Percentiles rank a stretch among this genome's conserved stretches.
Evolutionary conservation across 1,139 yeast species (phyloP).

Genomic region (Suhomyces yuchorum): DNA sequence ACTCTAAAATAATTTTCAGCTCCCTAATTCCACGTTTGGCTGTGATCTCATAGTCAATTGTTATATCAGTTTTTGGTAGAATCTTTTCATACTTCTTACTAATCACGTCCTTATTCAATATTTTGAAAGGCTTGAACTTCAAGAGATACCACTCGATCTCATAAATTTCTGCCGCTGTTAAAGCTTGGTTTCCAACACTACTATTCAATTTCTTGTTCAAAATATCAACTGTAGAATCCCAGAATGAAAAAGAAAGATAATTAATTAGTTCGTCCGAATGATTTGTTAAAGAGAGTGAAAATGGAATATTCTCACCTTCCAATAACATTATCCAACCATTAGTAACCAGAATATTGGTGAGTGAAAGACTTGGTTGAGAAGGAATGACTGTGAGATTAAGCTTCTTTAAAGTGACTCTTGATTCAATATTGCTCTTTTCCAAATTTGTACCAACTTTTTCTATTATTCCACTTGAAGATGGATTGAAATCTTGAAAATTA

Average conservation of each 20-base stretch:
- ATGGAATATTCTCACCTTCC: conserved; percentile 68
- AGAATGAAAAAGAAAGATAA: conserved; percentile 59
- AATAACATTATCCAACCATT: conserved; percentile 76
- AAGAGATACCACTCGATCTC: conserved; percentile 74
- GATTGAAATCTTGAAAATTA: not conserved
- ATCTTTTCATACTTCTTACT: conserved; percentile 37
- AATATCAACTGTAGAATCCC: conserved; percentile 75
- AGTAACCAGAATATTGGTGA: conserved; percentile 55
- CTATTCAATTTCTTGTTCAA: conserved; percentile 42
- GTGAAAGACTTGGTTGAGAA: conserved; percentile 65
- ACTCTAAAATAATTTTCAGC: conserved; percentile 67
- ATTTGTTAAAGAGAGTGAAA: conserved; percentile 58
- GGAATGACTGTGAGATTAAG: conserved; percentile 50
- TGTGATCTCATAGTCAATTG: conserved; percentile 58
- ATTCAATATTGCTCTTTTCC: conserved; percentile 18
- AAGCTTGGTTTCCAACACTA: conserved; percentile 30
- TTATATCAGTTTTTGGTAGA: conserved; percentile 32
- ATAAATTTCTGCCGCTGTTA: conserved; percentile 64
- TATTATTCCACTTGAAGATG: conserved; percentile 5
- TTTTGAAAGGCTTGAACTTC: conserved; percentile 57
- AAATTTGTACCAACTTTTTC: conserved; percentile 28
- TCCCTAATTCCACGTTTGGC: conserved; percentile 77
- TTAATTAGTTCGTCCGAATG: conserved; percentile 58
- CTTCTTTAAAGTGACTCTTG: conserved; percentile 23
- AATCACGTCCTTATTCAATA: conserved; percentile 43